Percentiles rank a stretch among this genome's conserved stretches.
phyloP scores from a whole-genome alignment of 371 early-diverging fungal genomes.

The Mucor lusitanicus region DNA sequence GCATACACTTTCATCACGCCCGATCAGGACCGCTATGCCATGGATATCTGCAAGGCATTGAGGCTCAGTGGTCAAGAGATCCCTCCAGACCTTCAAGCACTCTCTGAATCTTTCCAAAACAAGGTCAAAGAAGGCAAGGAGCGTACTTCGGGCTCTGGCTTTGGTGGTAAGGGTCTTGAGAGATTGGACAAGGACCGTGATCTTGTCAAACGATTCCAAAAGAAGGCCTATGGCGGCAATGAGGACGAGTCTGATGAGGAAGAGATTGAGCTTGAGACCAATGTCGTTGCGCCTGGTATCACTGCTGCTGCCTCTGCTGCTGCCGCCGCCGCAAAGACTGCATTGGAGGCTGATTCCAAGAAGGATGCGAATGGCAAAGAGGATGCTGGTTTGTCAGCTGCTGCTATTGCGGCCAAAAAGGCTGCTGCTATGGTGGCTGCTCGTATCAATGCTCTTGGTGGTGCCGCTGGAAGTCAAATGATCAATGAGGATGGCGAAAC shows the following conservation, averaged over 20 bases:
- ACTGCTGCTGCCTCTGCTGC: conserved; percentile 48
- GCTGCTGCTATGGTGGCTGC: conserved; percentile 52
- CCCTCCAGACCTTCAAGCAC: conserved; percentile 74
- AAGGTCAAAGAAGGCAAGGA: conserved; percentile 92
- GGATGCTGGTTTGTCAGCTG: conserved; percentile 43
- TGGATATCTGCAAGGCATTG: conserved; percentile 92
- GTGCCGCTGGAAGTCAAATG: conserved; percentile 22
- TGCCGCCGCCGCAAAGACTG: conserved; percentile 45
- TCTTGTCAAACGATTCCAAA: conserved; percentile 87
- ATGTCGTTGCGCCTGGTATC: conserved; percentile 22
- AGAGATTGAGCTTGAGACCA: conserved; percentile 59
- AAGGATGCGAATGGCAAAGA: conserved; percentile 41
- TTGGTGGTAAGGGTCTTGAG: conserved; percentile 97
- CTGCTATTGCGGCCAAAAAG: conserved; percentile 52
- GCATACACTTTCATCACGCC: conserved; percentile 96
- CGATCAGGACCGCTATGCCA: conserved; percentile 91
- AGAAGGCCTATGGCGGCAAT: conserved; percentile 80
- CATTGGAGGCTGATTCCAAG: conserved; percentile 38
- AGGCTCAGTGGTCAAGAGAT: conserved; percentile 73
- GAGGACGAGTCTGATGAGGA: conserved; percentile 76
- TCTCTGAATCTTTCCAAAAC: conserved; percentile 82
- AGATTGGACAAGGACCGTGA: conserved; percentile 93
- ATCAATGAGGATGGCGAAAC: conserved; percentile 32
- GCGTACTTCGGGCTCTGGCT: conserved; percentile 83
- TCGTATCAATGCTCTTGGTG: conserved; percentile 45